phyloP scores from a whole-genome alignment of 2,329 filamentous ascomycete species.

The Apiospora saccharicola region DNA sequence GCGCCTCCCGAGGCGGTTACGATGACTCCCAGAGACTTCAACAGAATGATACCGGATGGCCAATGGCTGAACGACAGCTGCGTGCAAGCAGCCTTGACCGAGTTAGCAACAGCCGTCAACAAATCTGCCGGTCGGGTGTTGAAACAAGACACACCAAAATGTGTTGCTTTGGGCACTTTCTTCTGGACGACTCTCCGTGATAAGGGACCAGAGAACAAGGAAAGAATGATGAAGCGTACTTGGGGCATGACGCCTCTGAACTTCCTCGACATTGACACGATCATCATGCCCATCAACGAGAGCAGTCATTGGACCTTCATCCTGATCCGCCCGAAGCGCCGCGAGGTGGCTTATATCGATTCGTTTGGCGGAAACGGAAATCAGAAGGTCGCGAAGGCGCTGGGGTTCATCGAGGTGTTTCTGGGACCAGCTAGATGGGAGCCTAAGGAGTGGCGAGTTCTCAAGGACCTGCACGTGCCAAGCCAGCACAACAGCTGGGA shows the following conservation, averaged over 20 bases:
- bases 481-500: slow-evolving; percentile 73
- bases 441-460: slow-evolving; percentile 65
- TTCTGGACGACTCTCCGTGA: slow-evolving; percentile 66
- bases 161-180: slow-evolving; percentile 69
- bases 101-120: slow-evolving; percentile 67
- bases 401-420: slow-evolving; percentile 65
- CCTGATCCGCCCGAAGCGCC: slow-evolving; percentile 67
- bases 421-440: slow-evolving; percentile 59
- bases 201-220: slow-evolving; percentile 55
- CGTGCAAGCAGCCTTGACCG: slow-evolving; percentile 71
- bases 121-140: slow-evolving; percentile 58
- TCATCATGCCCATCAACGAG: slow-evolving; percentile 75
- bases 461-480: slow-evolving; percentile 55
- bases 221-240: slow-evolving; percentile 63
- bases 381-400: slow-evolving; percentile 50
- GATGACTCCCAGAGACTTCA: slow-evolving; percentile 66
- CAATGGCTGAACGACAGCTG: slow-evolving; percentile 82
- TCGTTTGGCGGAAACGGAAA: slow-evolving; percentile 60
- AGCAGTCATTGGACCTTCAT: slow-evolving; percentile 75
- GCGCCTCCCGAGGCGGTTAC: slow-evolving; percentile 54
- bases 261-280: slow-evolving; percentile 69
- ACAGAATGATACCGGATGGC: slow-evolving; percentile 61
- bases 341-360: slow-evolving; percentile 73
- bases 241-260: slow-evolving; percentile 65
- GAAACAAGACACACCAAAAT: slow-evolving; percentile 62